Evolutionary conservation across 179 eudicot species (phyloP).

Genomic region (Silene coronaria): DNA sequence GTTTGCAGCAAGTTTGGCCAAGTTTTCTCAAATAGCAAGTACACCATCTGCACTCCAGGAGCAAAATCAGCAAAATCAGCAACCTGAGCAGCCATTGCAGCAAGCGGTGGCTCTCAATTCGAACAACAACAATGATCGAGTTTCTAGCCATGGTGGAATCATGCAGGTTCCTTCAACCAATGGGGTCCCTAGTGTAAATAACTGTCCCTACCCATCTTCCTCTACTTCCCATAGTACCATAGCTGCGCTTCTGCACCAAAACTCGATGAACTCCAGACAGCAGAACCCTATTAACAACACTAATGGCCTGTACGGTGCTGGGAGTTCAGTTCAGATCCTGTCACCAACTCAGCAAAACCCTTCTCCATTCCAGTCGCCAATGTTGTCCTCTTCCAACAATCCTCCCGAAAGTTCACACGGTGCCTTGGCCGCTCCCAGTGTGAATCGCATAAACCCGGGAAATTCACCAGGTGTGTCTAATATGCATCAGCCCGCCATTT

Average conservation of each 20-base stretch:
- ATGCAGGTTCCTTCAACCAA: constrained; percentile 51
- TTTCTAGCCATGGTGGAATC: constrained; percentile 38
- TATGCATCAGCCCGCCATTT: constrained; percentile 36
- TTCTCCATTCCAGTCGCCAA: constrained; percentile 53
- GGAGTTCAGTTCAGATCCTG: constrained; percentile 47
- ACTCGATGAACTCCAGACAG: constrained; percentile 59
- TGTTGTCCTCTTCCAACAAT: constrained; percentile 56
- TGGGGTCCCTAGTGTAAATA: constrained; percentile 45
- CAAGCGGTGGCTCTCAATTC: constrained; percentile 39
- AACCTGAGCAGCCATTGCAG: constrained; percentile 41
- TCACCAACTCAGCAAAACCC: constrained; percentile 48
- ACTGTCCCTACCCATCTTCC: constrained; percentile 36
- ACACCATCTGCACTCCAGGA: constrained; percentile 44
- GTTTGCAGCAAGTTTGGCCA: constrained; percentile 73
- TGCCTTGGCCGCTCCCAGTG: constrained; percentile 28
- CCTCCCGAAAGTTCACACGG: constrained; percentile 50
- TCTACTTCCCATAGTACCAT: constrained; percentile 50
- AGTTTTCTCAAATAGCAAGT: constrained; percentile 65
- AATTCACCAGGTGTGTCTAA: constrained; percentile 50
- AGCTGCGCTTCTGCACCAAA: constrained; percentile 71
- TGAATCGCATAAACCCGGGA: constrained; percentile 37
- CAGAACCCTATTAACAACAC: constrained; percentile 44
- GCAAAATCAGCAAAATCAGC: constrained; percentile 57
- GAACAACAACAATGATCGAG: constrained; percentile 47
- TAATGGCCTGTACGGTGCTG: constrained; percentile 43